phyloP scores from a whole-genome alignment of 345 rosid species.

The Isatis tinctoria region DNA sequence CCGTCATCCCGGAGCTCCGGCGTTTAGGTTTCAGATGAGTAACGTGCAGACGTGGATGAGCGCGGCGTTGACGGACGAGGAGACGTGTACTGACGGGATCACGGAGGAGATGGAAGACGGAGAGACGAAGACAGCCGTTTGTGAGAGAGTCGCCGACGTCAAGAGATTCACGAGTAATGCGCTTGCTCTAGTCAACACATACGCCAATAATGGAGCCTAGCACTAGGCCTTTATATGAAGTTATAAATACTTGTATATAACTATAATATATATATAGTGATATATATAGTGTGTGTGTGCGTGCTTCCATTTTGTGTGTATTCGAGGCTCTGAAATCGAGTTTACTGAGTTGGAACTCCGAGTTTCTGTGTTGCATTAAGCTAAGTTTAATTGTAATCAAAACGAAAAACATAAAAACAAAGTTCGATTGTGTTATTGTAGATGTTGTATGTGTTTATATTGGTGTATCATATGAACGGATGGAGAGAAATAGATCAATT shows the following conservation, averaged over 20 bases:
- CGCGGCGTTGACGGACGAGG: constrained; percentile 80
- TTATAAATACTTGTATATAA: constrained; percentile 17
- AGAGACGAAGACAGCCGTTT: constrained; percentile 42
- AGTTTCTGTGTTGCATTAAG: constrained; percentile 7
- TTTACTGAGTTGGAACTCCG: constrained; percentile 13
- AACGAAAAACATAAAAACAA: not conserved
- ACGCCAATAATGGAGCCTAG: constrained; percentile 25
- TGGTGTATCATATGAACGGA: not conserved
- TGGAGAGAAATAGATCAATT: not conserved
- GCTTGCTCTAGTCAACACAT: constrained; percentile 47
- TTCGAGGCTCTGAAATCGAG: constrained; percentile 11
- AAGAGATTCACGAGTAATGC: constrained; percentile 85
- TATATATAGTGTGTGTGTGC: no score
- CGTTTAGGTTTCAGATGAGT: constrained; percentile 68
- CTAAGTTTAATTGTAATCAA: not conserved
- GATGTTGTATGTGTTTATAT: not conserved
- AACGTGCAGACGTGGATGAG: constrained; percentile 97
- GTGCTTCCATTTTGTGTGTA: constrained; percentile 1
- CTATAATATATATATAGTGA: not conserved
- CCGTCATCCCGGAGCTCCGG: constrained; percentile 34
- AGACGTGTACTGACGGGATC: constrained; percentile 85
- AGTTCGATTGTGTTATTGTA: not conserved
- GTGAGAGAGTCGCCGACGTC: constrained; percentile 38
- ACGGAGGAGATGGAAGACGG: constrained; percentile 50
- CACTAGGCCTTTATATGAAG: not conserved